phyloP scores from a whole-genome alignment of 2,329 filamentous ascomycete genomes.

The Cladosporium austrohemisphaericum region DNA sequence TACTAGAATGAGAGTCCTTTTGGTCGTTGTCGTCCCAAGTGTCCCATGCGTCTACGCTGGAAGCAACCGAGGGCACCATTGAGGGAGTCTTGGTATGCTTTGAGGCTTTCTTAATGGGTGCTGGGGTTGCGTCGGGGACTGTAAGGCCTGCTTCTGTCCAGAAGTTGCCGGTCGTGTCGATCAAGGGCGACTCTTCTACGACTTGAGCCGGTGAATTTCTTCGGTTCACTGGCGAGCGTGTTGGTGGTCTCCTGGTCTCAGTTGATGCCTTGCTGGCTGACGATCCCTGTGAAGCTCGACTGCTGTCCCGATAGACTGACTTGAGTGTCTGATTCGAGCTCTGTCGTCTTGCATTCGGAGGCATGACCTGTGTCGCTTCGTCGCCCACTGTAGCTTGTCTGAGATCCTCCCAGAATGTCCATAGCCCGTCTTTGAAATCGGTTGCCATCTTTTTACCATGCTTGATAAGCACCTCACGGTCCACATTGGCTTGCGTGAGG shows the following conservation, averaged over 20 bases:
- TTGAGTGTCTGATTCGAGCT: slow-evolving; percentile 26
- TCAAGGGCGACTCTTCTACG: slow-evolving; percentile 4
- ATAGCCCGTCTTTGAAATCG: slow-evolving; percentile 83
- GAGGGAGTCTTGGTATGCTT: slow-evolving; percentile 25
- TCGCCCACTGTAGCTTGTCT: slow-evolving; percentile 94
- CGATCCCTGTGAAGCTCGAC: slow-evolving; percentile 17
- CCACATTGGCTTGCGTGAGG: slow-evolving; percentile 38
- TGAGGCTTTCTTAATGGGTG: slow-evolving; percentile 25
- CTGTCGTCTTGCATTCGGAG: slow-evolving; percentile 28
- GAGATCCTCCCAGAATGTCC: slow-evolving; percentile 93
- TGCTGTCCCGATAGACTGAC: slow-evolving; percentile 1
- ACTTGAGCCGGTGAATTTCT: background rate
- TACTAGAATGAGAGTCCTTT: slow-evolving; percentile 23
- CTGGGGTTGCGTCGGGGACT: slow-evolving; percentile 17
- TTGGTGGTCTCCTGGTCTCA: slow-evolving; percentile 18
- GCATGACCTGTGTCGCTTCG: slow-evolving; percentile 66
- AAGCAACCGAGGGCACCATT: slow-evolving; percentile 20
- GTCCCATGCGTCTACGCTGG: slow-evolving; percentile 29
- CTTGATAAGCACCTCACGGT: slow-evolving; percentile 51
- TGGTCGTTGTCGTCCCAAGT: slow-evolving; percentile 29
- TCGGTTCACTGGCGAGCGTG: slow-evolving; percentile 14
- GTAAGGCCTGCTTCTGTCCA: slow-evolving; percentile 27
- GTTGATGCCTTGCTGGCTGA: slow-evolving; percentile 19
- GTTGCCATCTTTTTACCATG: slow-evolving; percentile 75
- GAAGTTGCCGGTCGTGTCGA: slow-evolving; percentile 20